phyloP scores from a whole-genome alignment of 306 rosid species.

The Vigna radiata region DNA sequence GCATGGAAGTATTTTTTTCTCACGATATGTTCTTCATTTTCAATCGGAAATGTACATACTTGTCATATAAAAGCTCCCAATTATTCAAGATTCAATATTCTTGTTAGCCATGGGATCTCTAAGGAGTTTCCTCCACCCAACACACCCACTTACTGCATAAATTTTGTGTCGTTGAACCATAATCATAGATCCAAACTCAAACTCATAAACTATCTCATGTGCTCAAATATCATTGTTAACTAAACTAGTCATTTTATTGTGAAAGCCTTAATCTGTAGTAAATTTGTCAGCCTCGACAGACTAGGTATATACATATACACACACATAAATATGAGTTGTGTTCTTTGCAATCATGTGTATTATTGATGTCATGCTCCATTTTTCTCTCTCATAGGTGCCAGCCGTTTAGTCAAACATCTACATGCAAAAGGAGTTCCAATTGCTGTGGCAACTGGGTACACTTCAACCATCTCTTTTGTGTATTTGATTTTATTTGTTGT shows the following conservation, averaged over 20 bases:
- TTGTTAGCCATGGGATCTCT: neutral
- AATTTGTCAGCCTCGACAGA: neutral
- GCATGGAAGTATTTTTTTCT: neutral
- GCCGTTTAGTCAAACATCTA: conserved; percentile 75
- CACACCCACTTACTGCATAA: neutral
- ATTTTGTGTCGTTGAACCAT: conserved; percentile 1
- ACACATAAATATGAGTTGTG: conserved; percentile 6
- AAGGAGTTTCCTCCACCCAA: neutral
- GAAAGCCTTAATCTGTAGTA: conserved; percentile 11
- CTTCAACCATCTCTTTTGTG: conserved; percentile 23
- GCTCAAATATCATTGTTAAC: neutral
- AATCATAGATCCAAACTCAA: neutral
- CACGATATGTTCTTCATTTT: conserved; percentile 1
- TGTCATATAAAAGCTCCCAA: conserved; percentile 19
- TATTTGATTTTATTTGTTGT: neutral
- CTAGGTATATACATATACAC: neutral
- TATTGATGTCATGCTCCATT: conserved; percentile 17
- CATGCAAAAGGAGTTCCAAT: conserved; percentile 83
- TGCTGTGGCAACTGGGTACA: conserved; percentile 82
- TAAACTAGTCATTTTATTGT: conserved; percentile 10
- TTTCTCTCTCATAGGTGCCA: conserved; percentile 64
- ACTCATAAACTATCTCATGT: neutral
- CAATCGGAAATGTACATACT: neutral
- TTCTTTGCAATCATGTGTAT: conserved; percentile 14
- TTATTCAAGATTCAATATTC: conserved; percentile 29